Evolutionary conservation across 2,329 filamentous ascomycete genomes (phyloP), one percentile per base, ranked within the genome.

Genomic region (Harringtonia lauricola): DNA sequence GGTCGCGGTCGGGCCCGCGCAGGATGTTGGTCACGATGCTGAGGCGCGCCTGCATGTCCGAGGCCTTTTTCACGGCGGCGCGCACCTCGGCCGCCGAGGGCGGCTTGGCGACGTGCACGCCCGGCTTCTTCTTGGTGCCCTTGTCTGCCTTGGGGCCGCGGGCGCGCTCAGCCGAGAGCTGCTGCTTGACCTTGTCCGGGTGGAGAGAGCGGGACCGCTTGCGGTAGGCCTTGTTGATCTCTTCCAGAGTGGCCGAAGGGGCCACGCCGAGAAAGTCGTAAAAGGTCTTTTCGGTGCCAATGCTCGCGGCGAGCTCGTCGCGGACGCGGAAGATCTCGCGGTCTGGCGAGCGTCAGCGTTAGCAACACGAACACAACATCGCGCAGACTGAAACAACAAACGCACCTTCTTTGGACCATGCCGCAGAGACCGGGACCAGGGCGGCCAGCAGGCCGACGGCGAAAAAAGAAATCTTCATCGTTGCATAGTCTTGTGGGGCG

Each of bases 281-380:
- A 66, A 98, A 98, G 54, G 86, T 92, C 47, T 86, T 74, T 49
- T 85, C 81, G 41, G 71, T 57, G 46, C 92, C 88, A 62, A 95
- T 86, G 51, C 79, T 70, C 36, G 77, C 66, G 48, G 76, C 68
- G 44, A 98, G 76, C 61, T 96, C 92, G 66, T 95, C 88, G 58
- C 83, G 83, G 49, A 98, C 74, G 55, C 88, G 85, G 70, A 98
- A 98, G 68, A 98, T 96, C 67, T 98, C 92, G 60, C 94, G 87
- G 66, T 98, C 92, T 94, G 57, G 18, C 30, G 18, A 13, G 1
- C 9, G 15, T 14, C 21, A 17, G 18, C 28, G 18, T 19, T 8
- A 12, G 26, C 21, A 17, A 29, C 24, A 4, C n/a, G 26, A 17
- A 43, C 36, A 39, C 34, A 24, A 41, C 47, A 44, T 36, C 43